These are phyloP conservation scores for Sabuloglossum arenarium DNA, from an alignment of 495 filamentous ascomycete genomes.

Conservation along the genomic window DNA sequence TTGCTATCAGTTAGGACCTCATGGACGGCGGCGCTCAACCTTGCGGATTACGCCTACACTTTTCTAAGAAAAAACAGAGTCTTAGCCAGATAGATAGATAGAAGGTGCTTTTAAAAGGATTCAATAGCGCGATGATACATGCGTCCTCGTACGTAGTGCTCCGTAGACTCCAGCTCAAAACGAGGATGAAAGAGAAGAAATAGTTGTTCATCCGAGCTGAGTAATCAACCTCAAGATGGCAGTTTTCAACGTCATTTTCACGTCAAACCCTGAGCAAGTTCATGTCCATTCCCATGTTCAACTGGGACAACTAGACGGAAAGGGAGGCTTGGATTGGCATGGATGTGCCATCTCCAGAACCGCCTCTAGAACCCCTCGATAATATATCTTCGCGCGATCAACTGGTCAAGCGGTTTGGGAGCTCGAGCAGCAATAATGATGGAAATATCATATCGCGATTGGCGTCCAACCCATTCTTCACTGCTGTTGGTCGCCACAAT, in stretches of 20 bases:
- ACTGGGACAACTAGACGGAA: no score
- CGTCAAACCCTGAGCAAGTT: conserved; percentile 14
- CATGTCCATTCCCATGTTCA: no score
- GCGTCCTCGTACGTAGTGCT: no score
- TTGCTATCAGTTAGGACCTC: background rate
- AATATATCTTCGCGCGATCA: conserved; percentile 4
- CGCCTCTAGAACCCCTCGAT: background rate
- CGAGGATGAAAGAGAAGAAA: no score
- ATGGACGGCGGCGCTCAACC: background rate
- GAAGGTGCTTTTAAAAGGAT: background rate
- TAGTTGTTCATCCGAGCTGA: no score
- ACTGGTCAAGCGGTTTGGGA: conserved; percentile 6
- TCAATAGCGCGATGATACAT: no score
- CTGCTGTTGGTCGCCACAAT: conserved; percentile 25
- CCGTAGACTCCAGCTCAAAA: no score
- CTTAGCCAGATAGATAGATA: background rate
- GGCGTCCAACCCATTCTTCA: conserved; percentile 47
- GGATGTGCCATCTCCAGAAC: background rate
- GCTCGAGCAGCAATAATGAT: conserved; percentile 6
- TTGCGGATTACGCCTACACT: background rate
- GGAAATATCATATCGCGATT: conserved; percentile 31
- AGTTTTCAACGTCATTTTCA: background rate
- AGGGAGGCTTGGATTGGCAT: background rate
- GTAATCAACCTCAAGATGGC: background rate
- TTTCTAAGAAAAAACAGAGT: background rate